phyloP scores from a whole-genome alignment of 2,329 filamentous ascomycete genomes.

The Colletotrichum horii region DNA sequence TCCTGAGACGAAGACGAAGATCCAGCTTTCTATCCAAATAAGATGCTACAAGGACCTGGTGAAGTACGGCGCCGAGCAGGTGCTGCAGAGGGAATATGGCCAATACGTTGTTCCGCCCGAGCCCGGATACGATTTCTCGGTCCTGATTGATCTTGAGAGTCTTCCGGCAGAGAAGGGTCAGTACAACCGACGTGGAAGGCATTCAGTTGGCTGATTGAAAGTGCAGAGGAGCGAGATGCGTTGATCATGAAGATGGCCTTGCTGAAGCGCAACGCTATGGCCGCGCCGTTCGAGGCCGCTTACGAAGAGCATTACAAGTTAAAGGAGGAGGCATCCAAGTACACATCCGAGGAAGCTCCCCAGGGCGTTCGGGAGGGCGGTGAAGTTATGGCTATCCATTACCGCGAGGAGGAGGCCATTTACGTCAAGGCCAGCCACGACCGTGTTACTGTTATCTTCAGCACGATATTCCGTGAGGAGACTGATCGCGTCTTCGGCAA shows the following conservation, averaged over 20 bases:
- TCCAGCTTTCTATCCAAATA: conserved; percentile 92
- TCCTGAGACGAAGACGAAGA: conserved; percentile 90
- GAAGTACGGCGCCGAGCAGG: conserved; percentile 88
- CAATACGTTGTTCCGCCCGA: conserved; percentile 88
- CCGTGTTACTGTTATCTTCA: conserved; percentile 98
- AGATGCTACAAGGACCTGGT: conserved; percentile 94
- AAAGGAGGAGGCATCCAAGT: conserved; percentile 87
- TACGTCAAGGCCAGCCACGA: conserved; percentile 98
- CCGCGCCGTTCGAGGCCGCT: conserved; percentile 95
- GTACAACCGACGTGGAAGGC: neutral
- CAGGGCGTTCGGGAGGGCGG: conserved; percentile 90
- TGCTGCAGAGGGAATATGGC: conserved; percentile 94
- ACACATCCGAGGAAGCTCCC: conserved; percentile 91
- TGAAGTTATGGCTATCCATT: conserved; percentile 94
- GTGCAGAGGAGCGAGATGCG: conserved; percentile 79
- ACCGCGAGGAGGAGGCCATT: conserved; percentile 98
- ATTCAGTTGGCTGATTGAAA: neutral
- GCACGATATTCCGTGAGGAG: conserved; percentile 96
- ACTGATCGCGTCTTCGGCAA: conserved; percentile 97
- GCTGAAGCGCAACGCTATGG: conserved; percentile 98
- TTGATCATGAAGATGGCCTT: conserved; percentile 87
- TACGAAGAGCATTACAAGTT: conserved; percentile 91
- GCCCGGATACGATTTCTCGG: conserved; percentile 93
- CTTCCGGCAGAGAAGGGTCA: conserved; percentile 80
- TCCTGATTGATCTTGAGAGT: conserved; percentile 86